Base-by-base conservation (phyloP, 2,329 filamentous ascomycete species). In the Sclerotinia nivalis region DNA sequence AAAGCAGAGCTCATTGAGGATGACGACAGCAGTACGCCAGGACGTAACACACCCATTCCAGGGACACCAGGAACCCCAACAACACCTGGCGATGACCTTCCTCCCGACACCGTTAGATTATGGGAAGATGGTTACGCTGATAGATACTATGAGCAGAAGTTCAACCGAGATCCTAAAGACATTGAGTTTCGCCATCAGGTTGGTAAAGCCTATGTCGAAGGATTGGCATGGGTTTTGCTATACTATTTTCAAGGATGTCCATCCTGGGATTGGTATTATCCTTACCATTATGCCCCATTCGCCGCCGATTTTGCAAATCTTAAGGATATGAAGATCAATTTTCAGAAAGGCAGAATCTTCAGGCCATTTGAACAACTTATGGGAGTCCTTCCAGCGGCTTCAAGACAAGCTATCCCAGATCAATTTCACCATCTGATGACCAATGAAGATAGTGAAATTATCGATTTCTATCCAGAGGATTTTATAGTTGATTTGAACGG, bases 231-330 rank as follows among this genome's bases (percentile, higher is more conserved):
- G 96, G 96, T 99, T 52, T 83, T 99, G 65, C 85, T 94, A 49
- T 99, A 99, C 81, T 99, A 99, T 80, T 97, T 97, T 80, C 96
- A 99, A 80, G 96, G 96, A 37, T 99, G 96, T 76, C 93, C 96
- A 31, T 97, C 93, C 0, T 99, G 96, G 96, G 96, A 95, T 66
- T 99, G 96, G 96, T 99, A 96, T 80, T 99, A 97, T 78, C 96
- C 96, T 0, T 97, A 98, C 78, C 96, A 99, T 79, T 99, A 99
- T 79, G 96, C 96, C 1, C 96, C 96, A 4, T 99, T 99, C 79
- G 96, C 96, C 2, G 92, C 93, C 66, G 96, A 99, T 80, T 99
- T 99, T 80, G 90, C 91, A 70, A 90, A 94, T 69, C 85, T 99
- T 59, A 87, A 85, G 66, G 89, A 93, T 74, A 89, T 97, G 84